A percentile compares a stretch with the other conserved stretches of the same genome.
Conservation (phyloP, 805 yeast genomes). For the Cyberlindnera bimundalis region DNA sequence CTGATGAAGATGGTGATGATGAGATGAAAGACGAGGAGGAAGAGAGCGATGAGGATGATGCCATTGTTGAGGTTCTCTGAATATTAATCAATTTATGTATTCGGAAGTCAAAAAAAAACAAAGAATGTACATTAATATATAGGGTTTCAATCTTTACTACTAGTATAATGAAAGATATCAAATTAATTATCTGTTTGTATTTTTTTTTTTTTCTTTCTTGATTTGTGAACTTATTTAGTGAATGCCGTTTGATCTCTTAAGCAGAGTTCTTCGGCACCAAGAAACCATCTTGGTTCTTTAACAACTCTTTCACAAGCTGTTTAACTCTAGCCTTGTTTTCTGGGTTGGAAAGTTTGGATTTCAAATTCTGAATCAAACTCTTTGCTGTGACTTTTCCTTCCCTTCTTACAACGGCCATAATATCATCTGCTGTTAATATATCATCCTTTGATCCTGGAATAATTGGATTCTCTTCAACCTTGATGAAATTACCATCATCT, state of each 20-base stretch:
- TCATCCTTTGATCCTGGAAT: slow-evolving; percentile 17
- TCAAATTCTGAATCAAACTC: slow-evolving; percentile 58
- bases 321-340: slow-evolving; percentile 62
- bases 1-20: slow-evolving; percentile 34
- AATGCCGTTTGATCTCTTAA: not conserved
- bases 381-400: slow-evolving; percentile 48
- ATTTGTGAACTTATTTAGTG: not conserved
- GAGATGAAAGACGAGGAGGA: slow-evolving; percentile 19
- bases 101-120: too few relatives aligned
- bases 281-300: slow-evolving; percentile 42
- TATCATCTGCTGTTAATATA: slow-evolving; percentile 62
- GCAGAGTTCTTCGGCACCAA: slow-evolving; percentile 23
- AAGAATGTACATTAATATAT: too few relatives aligned
- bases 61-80: slow-evolving; percentile 16
- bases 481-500: slow-evolving; percentile 7
- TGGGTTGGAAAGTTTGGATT: slow-evolving; percentile 59
- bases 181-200: not conserved
- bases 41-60: slow-evolving; percentile 24
- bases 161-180: too few relatives aligned
- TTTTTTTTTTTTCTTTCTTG: not conserved
- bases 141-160: too few relatives aligned
- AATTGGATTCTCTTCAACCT: slow-evolving; percentile 12
- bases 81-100: too few relatives aligned
- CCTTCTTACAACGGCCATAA: slow-evolving; percentile 56
- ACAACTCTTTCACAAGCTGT: slow-evolving; percentile 51